Evolutionary conservation across 306 rosid species (phyloP).

Genomic region (Quercus mongolica): DNA sequence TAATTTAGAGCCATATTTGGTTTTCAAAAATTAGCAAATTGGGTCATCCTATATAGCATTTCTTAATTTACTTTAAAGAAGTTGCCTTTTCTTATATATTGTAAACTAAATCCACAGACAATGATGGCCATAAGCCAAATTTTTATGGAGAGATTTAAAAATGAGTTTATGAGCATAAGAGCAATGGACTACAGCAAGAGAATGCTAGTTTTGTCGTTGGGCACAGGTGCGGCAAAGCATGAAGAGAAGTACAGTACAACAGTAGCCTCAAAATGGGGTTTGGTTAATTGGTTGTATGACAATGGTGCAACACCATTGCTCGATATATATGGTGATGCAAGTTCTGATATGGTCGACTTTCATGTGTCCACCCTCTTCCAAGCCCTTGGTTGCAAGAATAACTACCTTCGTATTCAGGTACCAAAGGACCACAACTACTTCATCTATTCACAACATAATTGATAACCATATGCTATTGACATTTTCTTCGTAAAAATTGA

Average conservation of each 20-base stretch:
- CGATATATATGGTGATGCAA: conserved; percentile 33
- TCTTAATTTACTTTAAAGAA: not conserved
- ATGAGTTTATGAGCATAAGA: not conserved
- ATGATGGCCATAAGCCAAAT: conserved; percentile 38
- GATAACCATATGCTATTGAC: not conserved
- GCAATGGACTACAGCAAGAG: conserved; percentile 5
- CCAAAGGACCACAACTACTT: not conserved
- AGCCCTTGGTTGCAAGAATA: conserved; percentile 1
- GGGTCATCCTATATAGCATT: not conserved
- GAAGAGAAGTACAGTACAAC: conserved; percentile 40
- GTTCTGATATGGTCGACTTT: conserved; percentile 42
- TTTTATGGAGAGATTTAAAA: conserved; percentile 7
- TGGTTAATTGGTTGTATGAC: conserved; percentile 26
- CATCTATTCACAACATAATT: not conserved
- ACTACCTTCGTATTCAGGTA: conserved; percentile 39
- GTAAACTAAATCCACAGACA: conserved; percentile 17
- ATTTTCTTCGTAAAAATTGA: not conserved
- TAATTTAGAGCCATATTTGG: not conserved
- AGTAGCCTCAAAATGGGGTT: conserved; percentile 38
- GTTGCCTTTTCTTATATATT: not conserved
- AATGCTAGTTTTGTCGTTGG: conserved; percentile 39
- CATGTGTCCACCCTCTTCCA: conserved; percentile 42
- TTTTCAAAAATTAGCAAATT: no score
- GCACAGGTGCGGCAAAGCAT: conserved; percentile 36
- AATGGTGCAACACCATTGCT: conserved; percentile 35